Base-by-base conservation (phyloP, 2,329 filamentous ascomycete species). In the Neopestalotiopsis sp. region DNA sequence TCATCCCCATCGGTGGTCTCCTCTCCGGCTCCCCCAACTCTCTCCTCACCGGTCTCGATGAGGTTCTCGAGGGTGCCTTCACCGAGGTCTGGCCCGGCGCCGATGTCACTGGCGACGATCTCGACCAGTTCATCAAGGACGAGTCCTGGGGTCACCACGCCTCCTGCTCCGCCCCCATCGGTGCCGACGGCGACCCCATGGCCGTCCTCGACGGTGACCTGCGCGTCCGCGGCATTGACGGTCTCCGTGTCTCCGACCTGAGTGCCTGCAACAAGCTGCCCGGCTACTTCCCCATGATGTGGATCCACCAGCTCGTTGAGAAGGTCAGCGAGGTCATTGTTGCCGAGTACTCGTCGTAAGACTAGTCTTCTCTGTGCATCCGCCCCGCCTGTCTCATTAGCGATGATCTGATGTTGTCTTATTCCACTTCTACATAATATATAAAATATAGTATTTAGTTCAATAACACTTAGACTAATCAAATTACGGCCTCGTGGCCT, bases 161-260 rank as follows among this genome's bases (percentile, higher is more conserved):
- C 1, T 86, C 82, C 0, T 87, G 85, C 53, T 87, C 87, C 0
- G 85, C 82, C 61, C 81, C 86, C 0, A 90, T 91, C 71, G 88
- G 89, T 1, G 79, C 80, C 0, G 83, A 85, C 34, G 80, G 80
- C 13, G 86, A 90, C 74, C 76, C 77, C 1, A 82, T 82, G 74
- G 87, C 87, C 9, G 88, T 89, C 2, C 75, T 91, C 64, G 86
- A 91, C 74, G 81, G 81, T 0, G 79, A 85, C 65, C 89, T 90
- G 76, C 81, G 83, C 24, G 88, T 91, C 3, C 80, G 85, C 20
- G 87, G 87, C 1, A 84, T 88, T 0, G 76, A 81, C 1, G 83
- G 84, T 0, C 78, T 91, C 64, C 80, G 89, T 4, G 88, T 90
- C 5, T 88, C 90, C 1, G 89, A 91, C 79, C 88, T 87, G 0